Evolutionary conservation across 2,329 filamentous ascomycete genomes (phyloP), one percentile per base, ranked within the genome.

Genomic region (Xylariaceae sp.): DNA sequence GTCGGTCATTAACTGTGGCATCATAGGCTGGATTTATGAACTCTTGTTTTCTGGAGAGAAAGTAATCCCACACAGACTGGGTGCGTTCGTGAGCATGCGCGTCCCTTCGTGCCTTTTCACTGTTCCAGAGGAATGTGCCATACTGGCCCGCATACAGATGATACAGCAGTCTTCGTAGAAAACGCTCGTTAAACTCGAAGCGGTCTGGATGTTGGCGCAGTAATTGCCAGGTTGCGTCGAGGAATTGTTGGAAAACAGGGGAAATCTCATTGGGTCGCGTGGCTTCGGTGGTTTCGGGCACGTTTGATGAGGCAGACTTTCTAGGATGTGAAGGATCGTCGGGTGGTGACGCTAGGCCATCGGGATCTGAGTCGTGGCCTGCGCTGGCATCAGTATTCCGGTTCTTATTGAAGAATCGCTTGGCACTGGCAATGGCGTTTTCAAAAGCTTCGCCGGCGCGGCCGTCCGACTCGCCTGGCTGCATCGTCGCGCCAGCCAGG

Each of bases 61-160:
- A 97, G 61, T 97, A 96, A 52, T 93, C 86, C 93, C 93, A 98
- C 1, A 96, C 93, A 17, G 88, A 95, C 3, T 85, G 76, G 3
- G 89, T 95, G 40, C 79, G 76, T 54, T 89, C 82, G 30, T 73
- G 70, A 1, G 87, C 81, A 19, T 72, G 74, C 17, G 79, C 76
- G 33, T 93, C 85, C 13, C 79, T 70, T 3, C 93, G 83, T 56
- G 95, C 87, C 57, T 89, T 93, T 63, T 98, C 93, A 42, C 81
- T 94, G 66, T 98, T 96, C 65, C 87, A 95, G 4, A 98, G 73
- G 61, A 98, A 98, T 0, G 91, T 96, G 34, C 93, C 93, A 50
- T 96, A 98, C 61, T 98, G 93, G 52, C 90, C 95, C 1, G 91
- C 91, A 60, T 97, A 91, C 2, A 95, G 76, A 61, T 98, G 93